A percentile compares a stretch with the other conserved stretches of the same genome.
phyloP scores from a whole-genome alignment of 768 basidiomycete genomes.

The Tricholoma hemisulphureum region DNA sequence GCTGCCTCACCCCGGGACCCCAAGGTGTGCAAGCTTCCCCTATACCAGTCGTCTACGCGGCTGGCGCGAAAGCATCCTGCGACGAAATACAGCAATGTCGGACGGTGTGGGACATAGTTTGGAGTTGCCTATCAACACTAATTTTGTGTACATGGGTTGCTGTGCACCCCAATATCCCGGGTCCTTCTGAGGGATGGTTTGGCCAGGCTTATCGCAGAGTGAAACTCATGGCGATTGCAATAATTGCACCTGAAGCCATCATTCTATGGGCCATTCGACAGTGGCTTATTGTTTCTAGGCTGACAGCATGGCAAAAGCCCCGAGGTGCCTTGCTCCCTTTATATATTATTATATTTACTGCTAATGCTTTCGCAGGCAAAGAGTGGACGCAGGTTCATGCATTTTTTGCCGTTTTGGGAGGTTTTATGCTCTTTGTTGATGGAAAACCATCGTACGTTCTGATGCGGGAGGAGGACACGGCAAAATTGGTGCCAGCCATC shows the following conservation, averaged over 20 bases:
- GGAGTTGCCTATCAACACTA: neutral
- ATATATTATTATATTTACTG: too few relatives aligned
- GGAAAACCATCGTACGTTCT: neutral
- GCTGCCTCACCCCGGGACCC: too few relatives aligned
- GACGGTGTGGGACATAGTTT: slow-evolving; percentile 2
- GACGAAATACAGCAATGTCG: neutral
- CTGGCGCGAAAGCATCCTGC: too few relatives aligned
- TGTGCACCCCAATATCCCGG: neutral
- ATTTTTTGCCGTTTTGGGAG: neutral
- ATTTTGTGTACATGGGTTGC: neutral
- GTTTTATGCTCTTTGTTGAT: neutral
- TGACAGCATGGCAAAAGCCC: neutral
- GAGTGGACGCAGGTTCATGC: neutral
- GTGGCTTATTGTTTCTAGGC: neutral
- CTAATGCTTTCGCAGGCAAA: neutral
- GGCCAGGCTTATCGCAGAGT: neutral
- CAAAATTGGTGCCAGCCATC: too few relatives aligned
- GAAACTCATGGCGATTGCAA: neutral
- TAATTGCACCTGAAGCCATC: neutral
- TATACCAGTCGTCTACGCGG: too few relatives aligned
- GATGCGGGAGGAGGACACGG: too few relatives aligned
- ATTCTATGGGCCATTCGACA: neutral
- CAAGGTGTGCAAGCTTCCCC: too few relatives aligned
- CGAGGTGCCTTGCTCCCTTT: too few relatives aligned
- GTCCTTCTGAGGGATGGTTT: neutral